phyloP scores from a whole-genome alignment of 306 rosid species.

The Comarum palustre region DNA sequence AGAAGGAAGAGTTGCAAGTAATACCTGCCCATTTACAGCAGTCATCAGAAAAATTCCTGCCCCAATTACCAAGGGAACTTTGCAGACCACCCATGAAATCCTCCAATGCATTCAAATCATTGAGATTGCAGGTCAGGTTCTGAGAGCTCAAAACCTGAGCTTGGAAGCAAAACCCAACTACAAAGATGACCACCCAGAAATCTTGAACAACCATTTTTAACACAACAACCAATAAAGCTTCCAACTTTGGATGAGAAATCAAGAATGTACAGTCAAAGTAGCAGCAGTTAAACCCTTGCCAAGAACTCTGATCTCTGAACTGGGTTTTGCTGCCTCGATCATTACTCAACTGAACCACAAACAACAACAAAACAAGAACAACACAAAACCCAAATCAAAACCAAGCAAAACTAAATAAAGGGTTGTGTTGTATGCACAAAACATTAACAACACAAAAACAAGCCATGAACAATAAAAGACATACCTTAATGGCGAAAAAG shows the following conservation, averaged over 20 bases:
- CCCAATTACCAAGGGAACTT: constrained; percentile 20
- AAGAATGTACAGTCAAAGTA: constrained; percentile 20
- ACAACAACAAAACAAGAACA: neutral
- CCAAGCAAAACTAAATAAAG: constrained; percentile 3
- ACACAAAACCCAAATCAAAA: neutral
- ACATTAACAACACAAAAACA: neutral
- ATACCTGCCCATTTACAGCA: constrained; percentile 47
- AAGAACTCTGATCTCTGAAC: constrained; percentile 15
- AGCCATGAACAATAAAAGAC: neutral
- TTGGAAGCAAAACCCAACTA: constrained; percentile 25
- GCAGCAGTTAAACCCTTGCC: constrained; percentile 17
- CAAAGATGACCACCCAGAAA: constrained; percentile 26
- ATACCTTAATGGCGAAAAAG: neutral
- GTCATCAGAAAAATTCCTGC: constrained; percentile 19
- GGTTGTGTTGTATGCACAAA: constrained; percentile 1
- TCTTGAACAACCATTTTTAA: constrained; percentile 24
- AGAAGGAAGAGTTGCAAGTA: constrained; percentile 30
- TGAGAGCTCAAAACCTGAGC: constrained; percentile 19
- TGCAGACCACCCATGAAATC: constrained; percentile 24
- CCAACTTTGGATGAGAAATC: neutral
- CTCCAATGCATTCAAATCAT: constrained; percentile 27
- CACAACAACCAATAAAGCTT: neutral
- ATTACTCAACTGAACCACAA: constrained; percentile 5
- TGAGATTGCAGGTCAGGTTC: constrained; percentile 26
- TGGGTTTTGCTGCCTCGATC: constrained; percentile 2